Conservation (phyloP, 2,329 filamentous ascomycete genomes). For the Cyclaneusma minus region DNA sequence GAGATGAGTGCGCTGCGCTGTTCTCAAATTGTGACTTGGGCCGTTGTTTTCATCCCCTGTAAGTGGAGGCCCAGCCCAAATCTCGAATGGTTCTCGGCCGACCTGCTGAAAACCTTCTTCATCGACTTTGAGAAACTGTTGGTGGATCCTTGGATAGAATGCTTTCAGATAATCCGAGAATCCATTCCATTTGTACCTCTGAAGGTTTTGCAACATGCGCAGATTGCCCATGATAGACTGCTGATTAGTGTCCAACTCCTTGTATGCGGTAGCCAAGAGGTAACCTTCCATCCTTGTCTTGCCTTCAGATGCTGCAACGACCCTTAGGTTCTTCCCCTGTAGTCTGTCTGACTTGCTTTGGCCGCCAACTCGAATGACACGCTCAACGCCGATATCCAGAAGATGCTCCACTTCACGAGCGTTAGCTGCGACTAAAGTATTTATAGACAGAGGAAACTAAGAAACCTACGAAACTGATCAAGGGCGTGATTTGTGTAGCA, state of each 20-base stretch:
- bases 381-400: constrained; percentile 9
- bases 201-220: constrained; percentile 2
- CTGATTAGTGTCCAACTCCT: constrained; percentile 5
- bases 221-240: constrained; percentile 3
- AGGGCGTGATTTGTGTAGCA: constrained; percentile 19
- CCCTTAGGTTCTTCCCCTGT: constrained; percentile 11
- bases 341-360: constrained; percentile 10
- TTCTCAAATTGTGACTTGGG: constrained; percentile 1
- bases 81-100: no score
- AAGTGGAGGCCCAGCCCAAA: no score
- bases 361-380: constrained; percentile 5
- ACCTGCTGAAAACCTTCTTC: constrained; percentile 10
- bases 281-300: constrained; percentile 8
- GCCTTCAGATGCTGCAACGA: constrained; percentile 7
- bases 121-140: no score
- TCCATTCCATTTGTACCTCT: constrained; percentile 3
- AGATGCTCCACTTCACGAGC: constrained; percentile 18
- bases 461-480: constrained; percentile 17
- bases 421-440: no score
- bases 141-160: no score
- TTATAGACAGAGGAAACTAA: no score
- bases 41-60: neutral
- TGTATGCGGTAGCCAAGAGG: constrained; percentile 4
- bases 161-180: no score
- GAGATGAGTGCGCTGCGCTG: no score